Percentiles rank a stretch among this genome's conserved stretches.
These are phyloP conservation scores for Cryptosporidium sp. DNA, from an alignment of 169 alveolate species.

Conservation along the genomic window DNA sequence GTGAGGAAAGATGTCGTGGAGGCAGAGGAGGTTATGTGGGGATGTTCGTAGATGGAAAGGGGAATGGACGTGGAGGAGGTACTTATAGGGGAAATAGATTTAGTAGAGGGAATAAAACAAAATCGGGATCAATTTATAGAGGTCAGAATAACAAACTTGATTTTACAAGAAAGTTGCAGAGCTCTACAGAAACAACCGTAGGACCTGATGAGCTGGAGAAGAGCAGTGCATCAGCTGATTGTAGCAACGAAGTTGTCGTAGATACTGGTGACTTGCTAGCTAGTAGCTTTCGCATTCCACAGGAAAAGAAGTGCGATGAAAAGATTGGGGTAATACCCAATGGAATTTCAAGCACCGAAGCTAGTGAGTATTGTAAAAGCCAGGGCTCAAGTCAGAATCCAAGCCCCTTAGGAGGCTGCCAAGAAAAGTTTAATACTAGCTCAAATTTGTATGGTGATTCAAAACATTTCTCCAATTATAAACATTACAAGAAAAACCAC, in stretches of 20 bases:
- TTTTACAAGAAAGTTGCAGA: conserved; percentile 1
- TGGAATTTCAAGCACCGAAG: conserved; percentile 12
- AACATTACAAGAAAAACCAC: background rate
- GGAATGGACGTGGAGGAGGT: background rate
- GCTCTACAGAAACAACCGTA: background rate
- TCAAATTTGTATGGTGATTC: background rate
- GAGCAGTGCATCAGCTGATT: background rate
- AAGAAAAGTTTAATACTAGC: background rate
- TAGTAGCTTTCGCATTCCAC: background rate
- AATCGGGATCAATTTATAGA: background rate
- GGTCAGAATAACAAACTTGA: background rate
- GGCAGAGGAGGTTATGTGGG: background rate
- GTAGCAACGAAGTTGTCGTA: background rate
- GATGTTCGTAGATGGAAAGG: background rate
- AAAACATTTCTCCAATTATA: background rate
- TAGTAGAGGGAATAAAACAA: background rate
- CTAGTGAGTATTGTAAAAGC: conserved; percentile 29
- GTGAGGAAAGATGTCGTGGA: background rate
- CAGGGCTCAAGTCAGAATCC: conserved; percentile 20
- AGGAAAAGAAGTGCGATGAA: background rate
- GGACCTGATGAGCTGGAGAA: background rate
- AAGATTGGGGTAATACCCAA: background rate
- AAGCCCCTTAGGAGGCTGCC: conserved; percentile 23
- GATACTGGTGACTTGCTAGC: background rate
- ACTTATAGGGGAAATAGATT: background rate